These are phyloP conservation scores for Ceratocystis alfenasii DNA, from an alignment of 2,329 filamentous ascomycete species.

Conservation along the genomic window DNA sequence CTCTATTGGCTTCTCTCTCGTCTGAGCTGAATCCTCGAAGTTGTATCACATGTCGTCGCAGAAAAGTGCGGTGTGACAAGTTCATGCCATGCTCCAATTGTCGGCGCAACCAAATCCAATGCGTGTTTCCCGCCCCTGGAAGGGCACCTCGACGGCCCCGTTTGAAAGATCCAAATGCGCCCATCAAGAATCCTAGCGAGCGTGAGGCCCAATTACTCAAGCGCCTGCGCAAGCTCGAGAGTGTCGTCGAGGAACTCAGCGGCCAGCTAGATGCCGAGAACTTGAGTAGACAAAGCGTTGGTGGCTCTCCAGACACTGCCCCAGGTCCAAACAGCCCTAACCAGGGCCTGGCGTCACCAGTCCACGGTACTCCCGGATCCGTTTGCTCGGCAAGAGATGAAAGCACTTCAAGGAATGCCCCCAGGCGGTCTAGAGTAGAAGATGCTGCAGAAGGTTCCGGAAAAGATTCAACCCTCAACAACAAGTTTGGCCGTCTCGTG, in stretches of 20 bases:
- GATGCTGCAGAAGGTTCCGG: conserved; percentile 13
- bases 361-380: conserved; percentile 16
- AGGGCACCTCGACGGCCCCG: conserved; percentile 57
- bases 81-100: conserved; percentile 66
- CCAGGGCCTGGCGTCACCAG: conserved; percentile 12
- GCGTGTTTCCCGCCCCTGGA: conserved; percentile 62
- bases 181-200: conserved; percentile 48
- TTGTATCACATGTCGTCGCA: conserved; percentile 40
- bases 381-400: conserved; percentile 8
- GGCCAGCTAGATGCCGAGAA: conserved; percentile 50
- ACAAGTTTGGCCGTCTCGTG: conserved; percentile 22
- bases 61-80: conserved; percentile 70
- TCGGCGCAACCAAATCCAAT: conserved; percentile 56
- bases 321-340: conserved; percentile 7
- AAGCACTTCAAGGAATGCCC: background rate
- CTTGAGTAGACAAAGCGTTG: conserved; percentile 11
- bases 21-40: conserved; percentile 37
- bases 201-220: conserved; percentile 59
- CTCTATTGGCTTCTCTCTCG: conserved; percentile 16
- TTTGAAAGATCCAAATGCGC: conserved; percentile 52
- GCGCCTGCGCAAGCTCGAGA: conserved; percentile 58
- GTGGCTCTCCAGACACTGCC: conserved; percentile 17
- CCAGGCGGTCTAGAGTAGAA: background rate
- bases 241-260: conserved; percentile 59
- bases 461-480: conserved; percentile 15